phyloP scores from a whole-genome alignment of 495 filamentous ascomycete species.

The Pseudotulostoma volvatum region DNA sequence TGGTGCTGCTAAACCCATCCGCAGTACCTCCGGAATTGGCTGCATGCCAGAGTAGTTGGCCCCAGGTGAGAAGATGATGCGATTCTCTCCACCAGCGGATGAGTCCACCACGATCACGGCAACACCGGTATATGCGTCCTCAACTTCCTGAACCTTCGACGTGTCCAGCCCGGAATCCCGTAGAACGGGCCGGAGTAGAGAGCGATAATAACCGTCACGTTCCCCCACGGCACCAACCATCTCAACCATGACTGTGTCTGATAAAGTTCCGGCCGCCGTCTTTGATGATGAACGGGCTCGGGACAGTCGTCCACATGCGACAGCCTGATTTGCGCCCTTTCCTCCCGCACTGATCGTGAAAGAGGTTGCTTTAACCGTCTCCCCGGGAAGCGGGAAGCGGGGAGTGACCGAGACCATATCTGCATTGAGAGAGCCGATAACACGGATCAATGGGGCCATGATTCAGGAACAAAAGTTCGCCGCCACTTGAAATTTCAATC shows the following conservation, averaged over 20 bases:
- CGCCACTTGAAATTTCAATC: too few species aligned
- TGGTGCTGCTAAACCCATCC: slow-evolving; percentile 17
- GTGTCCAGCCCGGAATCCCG: slow-evolving; percentile 45
- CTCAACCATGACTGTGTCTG: slow-evolving; percentile 39
- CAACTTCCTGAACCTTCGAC: slow-evolving; percentile 30
- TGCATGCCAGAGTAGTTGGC: slow-evolving; percentile 51
- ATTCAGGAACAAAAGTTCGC: too few species aligned
- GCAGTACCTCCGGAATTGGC: slow-evolving; percentile 25
- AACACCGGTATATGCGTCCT: slow-evolving; percentile 51
- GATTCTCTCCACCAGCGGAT: slow-evolving; percentile 60
- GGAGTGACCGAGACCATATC: slow-evolving; percentile 79
- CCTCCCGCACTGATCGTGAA: slow-evolving; percentile 74
- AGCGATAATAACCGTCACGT: slow-evolving; percentile 30
- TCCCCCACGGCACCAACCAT: slow-evolving; percentile 77
- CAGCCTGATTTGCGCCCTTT: slow-evolving; percentile 93
- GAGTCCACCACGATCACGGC: slow-evolving; percentile 78
- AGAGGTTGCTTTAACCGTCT: slow-evolving; percentile 67
- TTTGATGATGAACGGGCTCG: slow-evolving; percentile 20
- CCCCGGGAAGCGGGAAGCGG: slow-evolving; percentile 65
- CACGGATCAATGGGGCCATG: slow-evolving; percentile 45
- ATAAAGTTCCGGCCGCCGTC: slow-evolving; percentile 9
- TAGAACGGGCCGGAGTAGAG: slow-evolving; percentile 29
- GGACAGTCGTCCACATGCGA: slow-evolving; percentile 54
- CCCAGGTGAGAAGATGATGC: slow-evolving; percentile 66
- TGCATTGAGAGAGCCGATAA: slow-evolving; percentile 86